These are phyloP conservation scores for Emmonsia crescens DNA, from an alignment of 2,329 filamentous ascomycete species.

Conservation along the genomic window DNA sequence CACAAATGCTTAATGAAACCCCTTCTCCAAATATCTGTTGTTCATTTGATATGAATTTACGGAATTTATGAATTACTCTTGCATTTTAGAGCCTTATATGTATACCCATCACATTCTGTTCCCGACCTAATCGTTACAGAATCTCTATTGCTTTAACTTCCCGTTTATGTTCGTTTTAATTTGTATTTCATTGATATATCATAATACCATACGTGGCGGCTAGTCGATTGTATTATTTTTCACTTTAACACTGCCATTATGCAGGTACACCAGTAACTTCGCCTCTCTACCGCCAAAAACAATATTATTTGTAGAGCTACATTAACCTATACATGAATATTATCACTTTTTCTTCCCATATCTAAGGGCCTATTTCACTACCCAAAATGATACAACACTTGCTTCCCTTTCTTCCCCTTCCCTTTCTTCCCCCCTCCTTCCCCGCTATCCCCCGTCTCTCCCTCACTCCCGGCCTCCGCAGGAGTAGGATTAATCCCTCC, in stretches of 20 bases:
- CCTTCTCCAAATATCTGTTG: background rate
- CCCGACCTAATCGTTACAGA: background rate
- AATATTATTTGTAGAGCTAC: background rate
- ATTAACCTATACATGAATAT: background rate
- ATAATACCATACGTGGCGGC: too few relatives aligned
- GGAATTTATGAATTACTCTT: background rate
- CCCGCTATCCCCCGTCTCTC: slow-evolving; percentile 10
- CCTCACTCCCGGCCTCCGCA: slow-evolving; percentile 11
- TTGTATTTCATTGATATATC: too few relatives aligned
- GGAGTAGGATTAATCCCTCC: slow-evolving; percentile 14
- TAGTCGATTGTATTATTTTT: too few relatives aligned
- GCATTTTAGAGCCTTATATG: background rate
- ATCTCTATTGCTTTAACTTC: too few relatives aligned
- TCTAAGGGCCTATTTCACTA: slow-evolving; percentile 7
- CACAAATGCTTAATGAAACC: too few relatives aligned
- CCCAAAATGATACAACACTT: slow-evolving; percentile 32
- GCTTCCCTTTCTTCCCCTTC: slow-evolving; percentile 29
- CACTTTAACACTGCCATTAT: too few relatives aligned
- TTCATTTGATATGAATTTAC: background rate
- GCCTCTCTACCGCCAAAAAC: background rate
- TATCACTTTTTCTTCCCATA: too few relatives aligned
- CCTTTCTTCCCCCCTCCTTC: slow-evolving; percentile 19
- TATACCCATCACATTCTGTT: background rate
- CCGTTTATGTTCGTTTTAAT: too few relatives aligned
- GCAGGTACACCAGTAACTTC: too few relatives aligned